Percentiles rank a stretch among this genome's conserved stretches.
phyloP scores from a whole-genome alignment of 352 stramenopile genomes.

The Pythium coloratum region DNA sequence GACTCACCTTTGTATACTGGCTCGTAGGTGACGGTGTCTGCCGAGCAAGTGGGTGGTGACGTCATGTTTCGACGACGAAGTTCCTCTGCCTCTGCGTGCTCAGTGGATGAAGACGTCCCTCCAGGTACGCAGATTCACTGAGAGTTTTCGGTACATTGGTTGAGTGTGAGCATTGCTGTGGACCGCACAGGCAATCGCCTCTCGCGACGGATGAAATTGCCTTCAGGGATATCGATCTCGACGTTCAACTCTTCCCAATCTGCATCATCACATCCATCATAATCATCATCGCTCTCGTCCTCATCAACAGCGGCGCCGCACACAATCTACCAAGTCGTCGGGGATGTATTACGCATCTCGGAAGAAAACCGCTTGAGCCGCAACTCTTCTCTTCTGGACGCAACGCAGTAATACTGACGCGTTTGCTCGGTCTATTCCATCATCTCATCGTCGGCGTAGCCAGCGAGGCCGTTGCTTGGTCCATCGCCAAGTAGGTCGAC shows the following conservation, averaged over 20 bases:
- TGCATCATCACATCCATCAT: neutral
- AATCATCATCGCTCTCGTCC: neutral
- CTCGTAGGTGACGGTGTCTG: conserved; percentile 31
- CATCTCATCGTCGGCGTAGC: conserved; percentile 39
- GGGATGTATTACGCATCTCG: conserved; percentile 41
- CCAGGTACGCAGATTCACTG: neutral
- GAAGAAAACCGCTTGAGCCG: conserved; percentile 25
- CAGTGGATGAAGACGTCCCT: neutral
- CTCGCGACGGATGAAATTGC: neutral
- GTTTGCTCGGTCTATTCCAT: conserved; percentile 8
- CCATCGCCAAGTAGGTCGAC: conserved; percentile 12
- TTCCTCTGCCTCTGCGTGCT: conserved; percentile 4
- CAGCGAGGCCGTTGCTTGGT: conserved; percentile 8
- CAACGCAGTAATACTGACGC: neutral
- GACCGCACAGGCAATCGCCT: neutral
- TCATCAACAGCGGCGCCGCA: conserved; percentile 4
- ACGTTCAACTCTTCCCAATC: neutral
- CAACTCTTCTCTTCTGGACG: conserved; percentile 17
- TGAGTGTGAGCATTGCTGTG: neutral
- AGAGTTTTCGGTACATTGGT: neutral
- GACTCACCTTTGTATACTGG: neutral
- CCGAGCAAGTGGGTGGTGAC: conserved; percentile 34
- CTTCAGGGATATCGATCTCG: neutral
- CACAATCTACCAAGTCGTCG: conserved; percentile 35
- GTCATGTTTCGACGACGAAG: conserved; percentile 37